Evolutionary conservation across 108 stramenopile species (phyloP).

Genomic region (Nannochloropsis salina): DNA sequence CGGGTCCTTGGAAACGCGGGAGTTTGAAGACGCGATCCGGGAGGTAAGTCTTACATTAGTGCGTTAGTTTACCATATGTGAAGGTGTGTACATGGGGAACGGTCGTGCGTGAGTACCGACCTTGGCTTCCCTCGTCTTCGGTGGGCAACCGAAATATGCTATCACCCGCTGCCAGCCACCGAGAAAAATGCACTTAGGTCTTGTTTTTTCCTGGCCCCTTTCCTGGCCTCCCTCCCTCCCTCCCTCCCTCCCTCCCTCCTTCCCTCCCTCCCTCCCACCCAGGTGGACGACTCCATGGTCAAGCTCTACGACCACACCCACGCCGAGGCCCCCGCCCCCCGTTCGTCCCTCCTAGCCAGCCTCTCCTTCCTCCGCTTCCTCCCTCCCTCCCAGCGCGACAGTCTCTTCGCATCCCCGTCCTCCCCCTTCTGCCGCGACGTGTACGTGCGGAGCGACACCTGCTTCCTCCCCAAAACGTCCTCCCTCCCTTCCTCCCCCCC

Average conservation of each 20-base stretch:
- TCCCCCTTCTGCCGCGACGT: not conserved
- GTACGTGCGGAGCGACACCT: not conserved
- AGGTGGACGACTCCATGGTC: not conserved
- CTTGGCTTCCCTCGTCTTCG: too few relatives aligned
- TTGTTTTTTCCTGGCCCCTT: too few relatives aligned
- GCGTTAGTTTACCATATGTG: not conserved
- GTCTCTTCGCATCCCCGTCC: not conserved
- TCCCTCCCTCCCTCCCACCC: too few relatives aligned
- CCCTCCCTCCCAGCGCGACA: not conserved
- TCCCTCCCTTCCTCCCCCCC: not conserved
- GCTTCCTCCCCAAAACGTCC: not conserved
- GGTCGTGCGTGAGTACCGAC: not conserved
- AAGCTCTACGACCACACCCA: not conserved
- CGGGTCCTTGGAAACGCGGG: not conserved
- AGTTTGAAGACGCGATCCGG: not conserved
- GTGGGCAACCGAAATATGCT: too few relatives aligned
- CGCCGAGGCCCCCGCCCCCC: not conserved
- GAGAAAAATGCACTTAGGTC: too few relatives aligned
- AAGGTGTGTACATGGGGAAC: not conserved
- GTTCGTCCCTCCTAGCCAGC: not conserved
- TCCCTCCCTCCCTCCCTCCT: not conserved
- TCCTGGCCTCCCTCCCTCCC: not conserved
- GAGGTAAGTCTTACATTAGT: not conserved
- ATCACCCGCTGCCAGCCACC: too few relatives aligned
- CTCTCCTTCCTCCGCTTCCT: conserved; percentile 13